A percentile compares a stretch with the other conserved stretches of the same genome.
Evolutionary conservation across 2,329 filamentous ascomycete genomes (phyloP).

Genomic region (Pestalotiopsis sp.): DNA sequence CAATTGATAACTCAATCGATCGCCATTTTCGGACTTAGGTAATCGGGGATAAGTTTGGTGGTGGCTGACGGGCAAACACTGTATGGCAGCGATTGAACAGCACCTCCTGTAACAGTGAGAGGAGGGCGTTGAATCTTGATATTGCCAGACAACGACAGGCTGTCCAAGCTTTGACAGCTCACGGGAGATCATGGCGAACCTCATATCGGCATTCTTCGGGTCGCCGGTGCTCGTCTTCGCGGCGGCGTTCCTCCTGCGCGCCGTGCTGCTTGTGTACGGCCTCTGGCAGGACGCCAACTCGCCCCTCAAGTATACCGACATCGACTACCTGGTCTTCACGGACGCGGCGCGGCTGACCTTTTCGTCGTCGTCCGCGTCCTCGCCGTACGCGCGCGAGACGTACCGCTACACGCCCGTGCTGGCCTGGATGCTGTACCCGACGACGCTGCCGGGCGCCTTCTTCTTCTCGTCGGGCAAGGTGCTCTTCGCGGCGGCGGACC

Average conservation of each 20-base stretch:
- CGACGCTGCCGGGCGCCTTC: conserved; percentile 45
- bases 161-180: not conserved
- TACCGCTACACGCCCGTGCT: conserved; percentile 96
- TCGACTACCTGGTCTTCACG: conserved; percentile 98
- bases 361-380: conserved; percentile 28
- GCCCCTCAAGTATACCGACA: conserved; percentile 96
- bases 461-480: conserved; percentile 87
- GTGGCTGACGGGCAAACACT: not conserved
- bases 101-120: not conserved
- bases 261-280: conserved; percentile 80
- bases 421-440: conserved; percentile 87
- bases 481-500: conserved; percentile 80
- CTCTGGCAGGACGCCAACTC: conserved; percentile 91
- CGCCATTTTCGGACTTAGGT: not conserved
- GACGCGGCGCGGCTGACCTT: conserved; percentile 77
- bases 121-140: not conserved
- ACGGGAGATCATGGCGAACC: conserved; percentile 21
- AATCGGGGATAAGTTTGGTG: not conserved
- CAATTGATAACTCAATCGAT: not conserved
- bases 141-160: not conserved
- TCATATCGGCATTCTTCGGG: conserved; percentile 34
- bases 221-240: conserved; percentile 53
- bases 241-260: conserved; percentile 65
- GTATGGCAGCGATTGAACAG: not conserved
- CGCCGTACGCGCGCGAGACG: conserved; percentile 87